These are phyloP conservation scores for Stereum hirsutum DNA, from an alignment of 1,284 basidiomycete genomes.

Conservation along the genomic window DNA sequence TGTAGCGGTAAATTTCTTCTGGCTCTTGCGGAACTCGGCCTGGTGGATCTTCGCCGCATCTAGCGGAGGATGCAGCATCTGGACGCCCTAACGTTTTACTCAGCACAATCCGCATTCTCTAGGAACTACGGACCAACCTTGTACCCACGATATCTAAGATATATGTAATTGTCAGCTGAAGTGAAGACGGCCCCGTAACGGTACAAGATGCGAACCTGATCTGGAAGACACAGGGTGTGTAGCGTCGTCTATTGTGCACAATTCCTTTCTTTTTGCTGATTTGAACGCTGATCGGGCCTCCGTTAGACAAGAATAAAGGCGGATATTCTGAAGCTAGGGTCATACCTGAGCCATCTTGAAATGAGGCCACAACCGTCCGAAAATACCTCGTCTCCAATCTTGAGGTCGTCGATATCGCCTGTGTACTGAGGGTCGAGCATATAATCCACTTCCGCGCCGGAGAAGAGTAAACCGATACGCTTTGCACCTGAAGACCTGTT, in stretches of 20 bases:
- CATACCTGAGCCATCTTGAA: constrained; percentile 21
- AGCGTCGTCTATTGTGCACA: constrained; percentile 40
- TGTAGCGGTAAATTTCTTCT: constrained; percentile 54
- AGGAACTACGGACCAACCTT: too few species aligned
- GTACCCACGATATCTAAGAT: constrained; percentile 44
- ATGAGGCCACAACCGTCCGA: constrained; percentile 64
- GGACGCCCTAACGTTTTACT: constrained; percentile 33
- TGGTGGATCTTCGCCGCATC: constrained; percentile 33
- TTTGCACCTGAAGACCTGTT: constrained; percentile 40
- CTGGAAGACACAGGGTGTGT: constrained; percentile 53
- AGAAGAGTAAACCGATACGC: constrained; percentile 56
- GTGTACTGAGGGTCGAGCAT: constrained; percentile 36
- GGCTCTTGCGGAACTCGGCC: constrained; percentile 52
- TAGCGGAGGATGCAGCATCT: constrained; percentile 52
- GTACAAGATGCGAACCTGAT: constrained; percentile 34
- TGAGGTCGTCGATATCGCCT: constrained; percentile 50
- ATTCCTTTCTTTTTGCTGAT: constrained; percentile 44
- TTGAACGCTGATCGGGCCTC: constrained; percentile 30
- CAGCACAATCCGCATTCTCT: too few species aligned
- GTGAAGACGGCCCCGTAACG: neutral
- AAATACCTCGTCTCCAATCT: constrained; percentile 44
- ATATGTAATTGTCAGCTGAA: constrained; percentile 1
- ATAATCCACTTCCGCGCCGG: constrained; percentile 50
- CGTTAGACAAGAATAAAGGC: too few species aligned
- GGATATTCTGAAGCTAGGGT: too few species aligned